These are phyloP conservation scores for Rhynchosporium graminicola DNA, from an alignment of 2,329 filamentous ascomycete species.

Conservation along the genomic window DNA sequence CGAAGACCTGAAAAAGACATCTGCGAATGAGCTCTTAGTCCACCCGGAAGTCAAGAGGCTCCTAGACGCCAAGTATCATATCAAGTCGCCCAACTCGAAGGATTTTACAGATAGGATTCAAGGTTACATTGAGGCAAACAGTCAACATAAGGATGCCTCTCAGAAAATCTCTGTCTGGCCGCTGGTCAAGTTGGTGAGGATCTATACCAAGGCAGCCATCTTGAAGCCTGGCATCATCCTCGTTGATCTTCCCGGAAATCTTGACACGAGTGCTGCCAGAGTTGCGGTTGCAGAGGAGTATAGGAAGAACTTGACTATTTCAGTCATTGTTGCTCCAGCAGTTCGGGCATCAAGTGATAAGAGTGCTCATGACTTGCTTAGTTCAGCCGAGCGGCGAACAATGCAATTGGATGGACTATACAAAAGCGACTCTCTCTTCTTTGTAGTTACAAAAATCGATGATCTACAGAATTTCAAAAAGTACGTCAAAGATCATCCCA, in stretches of 20 bases:
- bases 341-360: slow-evolving; percentile 25
- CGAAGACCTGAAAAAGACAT: slow-evolving; percentile 39
- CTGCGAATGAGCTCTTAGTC: slow-evolving; percentile 20
- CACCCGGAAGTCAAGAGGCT: slow-evolving; percentile 18
- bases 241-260: slow-evolving; percentile 31
- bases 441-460: slow-evolving; percentile 29
- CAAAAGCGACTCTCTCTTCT: slow-evolving; percentile 25
- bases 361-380: slow-evolving; percentile 27
- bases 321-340: slow-evolving; percentile 22
- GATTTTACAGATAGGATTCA: no score
- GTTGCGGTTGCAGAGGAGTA: slow-evolving; percentile 23
- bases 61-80: no score
- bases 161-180: slow-evolving; percentile 25
- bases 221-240: slow-evolving; percentile 27
- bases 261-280: slow-evolving; percentile 30
- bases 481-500: not conserved
- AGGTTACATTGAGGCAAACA: no score
- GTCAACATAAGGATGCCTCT: no score
- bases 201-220: slow-evolving; percentile 22
- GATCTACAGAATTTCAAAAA: not conserved
- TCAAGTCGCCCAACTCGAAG: no score
- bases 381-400: slow-evolving; percentile 17
- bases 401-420: slow-evolving; percentile 30
- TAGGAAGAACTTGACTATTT: slow-evolving; percentile 9
- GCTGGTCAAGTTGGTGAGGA: slow-evolving; percentile 25